Conservation (phyloP, 192 early-diverging fungal genomes). For the Coemansia erecta region DNA sequence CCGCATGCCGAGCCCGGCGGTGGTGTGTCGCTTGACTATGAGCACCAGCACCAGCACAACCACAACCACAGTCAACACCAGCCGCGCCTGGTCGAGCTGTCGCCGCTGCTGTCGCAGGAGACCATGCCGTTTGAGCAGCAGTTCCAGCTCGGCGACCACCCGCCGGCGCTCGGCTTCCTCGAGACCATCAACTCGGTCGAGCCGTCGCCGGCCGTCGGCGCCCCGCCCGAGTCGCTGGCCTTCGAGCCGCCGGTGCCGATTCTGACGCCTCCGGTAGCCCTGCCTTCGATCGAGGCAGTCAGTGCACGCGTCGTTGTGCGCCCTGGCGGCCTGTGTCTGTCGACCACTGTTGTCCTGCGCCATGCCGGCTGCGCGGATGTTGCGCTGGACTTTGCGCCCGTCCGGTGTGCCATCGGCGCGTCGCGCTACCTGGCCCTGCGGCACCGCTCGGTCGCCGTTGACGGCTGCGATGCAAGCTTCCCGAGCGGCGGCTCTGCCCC, state of each 20-base stretch:
- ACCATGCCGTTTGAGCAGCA: conserved; percentile 5
- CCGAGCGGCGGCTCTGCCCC: background rate
- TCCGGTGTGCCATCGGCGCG: conserved; percentile 3
- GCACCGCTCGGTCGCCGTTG: conserved; percentile 3
- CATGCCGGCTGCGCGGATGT: background rate
- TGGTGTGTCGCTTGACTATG: background rate
- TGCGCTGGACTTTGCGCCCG: conserved; percentile 11
- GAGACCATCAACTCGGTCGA: conserved; percentile 17
- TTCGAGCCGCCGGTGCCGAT: background rate
- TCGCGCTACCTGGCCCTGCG: background rate
- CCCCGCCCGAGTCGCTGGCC: background rate
- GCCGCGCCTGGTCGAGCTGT: background rate
- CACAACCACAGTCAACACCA: background rate
- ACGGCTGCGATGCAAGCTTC: background rate
- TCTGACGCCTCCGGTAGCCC: background rate
- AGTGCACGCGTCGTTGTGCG: background rate
- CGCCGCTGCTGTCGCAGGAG: conserved; percentile 1
- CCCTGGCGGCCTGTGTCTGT: background rate
- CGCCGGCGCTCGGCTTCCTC: background rate
- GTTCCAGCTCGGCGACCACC: background rate
- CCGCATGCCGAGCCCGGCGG: background rate
- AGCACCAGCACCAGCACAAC: background rate
- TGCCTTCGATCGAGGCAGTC: background rate
- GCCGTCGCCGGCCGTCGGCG: conserved; percentile 9
- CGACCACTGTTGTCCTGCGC: background rate